phyloP scores from a whole-genome alignment of 2,329 filamentous ascomycete species.

The Sporothrix euskadiensis region DNA sequence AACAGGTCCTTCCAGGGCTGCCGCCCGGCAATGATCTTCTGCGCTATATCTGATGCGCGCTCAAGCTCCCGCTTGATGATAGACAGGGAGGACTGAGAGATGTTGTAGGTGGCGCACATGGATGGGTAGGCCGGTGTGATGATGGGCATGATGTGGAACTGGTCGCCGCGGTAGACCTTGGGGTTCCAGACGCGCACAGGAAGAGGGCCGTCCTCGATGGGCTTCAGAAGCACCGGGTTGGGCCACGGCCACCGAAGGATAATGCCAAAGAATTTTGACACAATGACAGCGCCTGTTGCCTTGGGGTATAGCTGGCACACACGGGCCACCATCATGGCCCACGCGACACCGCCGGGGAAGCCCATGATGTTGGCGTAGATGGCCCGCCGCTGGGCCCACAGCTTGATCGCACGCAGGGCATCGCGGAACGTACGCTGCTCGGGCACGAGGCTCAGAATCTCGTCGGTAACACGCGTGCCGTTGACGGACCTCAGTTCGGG shows the following conservation, averaged over 20 bases:
- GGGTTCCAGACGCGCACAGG: conserved; percentile 94
- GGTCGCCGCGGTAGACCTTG: conserved; percentile 78
- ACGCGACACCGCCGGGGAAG: conserved; percentile 94
- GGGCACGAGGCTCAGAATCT: conserved; percentile 85
- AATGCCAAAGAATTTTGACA: conserved; percentile 92
- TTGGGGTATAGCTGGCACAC: conserved; percentile 96
- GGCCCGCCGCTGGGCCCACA: conserved; percentile 90
- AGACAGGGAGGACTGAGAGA: conserved; percentile 79
- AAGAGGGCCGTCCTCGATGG: conserved; percentile 77
- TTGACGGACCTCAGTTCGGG: conserved; percentile 86
- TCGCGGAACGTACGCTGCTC: conserved; percentile 87
- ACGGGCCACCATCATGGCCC: conserved; percentile 95
- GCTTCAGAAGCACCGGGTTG: conserved; percentile 85
- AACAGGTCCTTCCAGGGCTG: conserved; percentile 86
- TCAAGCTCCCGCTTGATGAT: conserved; percentile 82
- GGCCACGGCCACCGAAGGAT: conserved; percentile 94
- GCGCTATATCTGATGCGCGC: conserved; percentile 73
- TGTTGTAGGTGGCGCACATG: conserved; percentile 96
- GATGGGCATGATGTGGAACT: conserved; percentile 91
- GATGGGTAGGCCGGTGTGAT: conserved; percentile 97
- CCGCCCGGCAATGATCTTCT: conserved; percentile 75
- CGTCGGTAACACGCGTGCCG: conserved; percentile 89
- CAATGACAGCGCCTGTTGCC: conserved; percentile 82
- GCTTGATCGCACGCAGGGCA: conserved; percentile 86
- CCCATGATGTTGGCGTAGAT: conserved; percentile 97